Base-by-base conservation (phyloP, 108 stramenopile species). In the Skeletonema menzelii region DNA sequence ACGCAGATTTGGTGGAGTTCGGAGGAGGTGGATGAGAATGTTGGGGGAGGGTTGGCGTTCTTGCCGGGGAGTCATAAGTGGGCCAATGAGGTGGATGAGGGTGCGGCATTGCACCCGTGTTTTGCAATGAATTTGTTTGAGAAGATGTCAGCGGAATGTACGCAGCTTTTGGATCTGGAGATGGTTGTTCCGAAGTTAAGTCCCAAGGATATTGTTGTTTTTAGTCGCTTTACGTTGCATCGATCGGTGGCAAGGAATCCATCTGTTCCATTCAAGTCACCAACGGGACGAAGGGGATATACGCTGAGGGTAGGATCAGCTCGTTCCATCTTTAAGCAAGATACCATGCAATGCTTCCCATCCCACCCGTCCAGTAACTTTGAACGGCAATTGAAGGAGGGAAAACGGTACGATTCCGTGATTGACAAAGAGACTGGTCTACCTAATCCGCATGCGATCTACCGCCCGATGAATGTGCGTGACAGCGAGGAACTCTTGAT, bases 101-200 rank as follows among this genome's bases (percentile, higher is more conserved):
- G 11, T 15, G 59, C 59, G 0, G 4, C 6, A 3, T 47, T 47
- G 27, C 59, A 60, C 17, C 59, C 59, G 7, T 60, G 59, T 11
- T 60, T 60, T 47, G 59, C 59, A 0, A 60, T 60, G 59, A 60
- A 60, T 60, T 60, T 60, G 20, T 60, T 60, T 60, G 59, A 60
- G 2, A 19, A 34, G 17, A 37, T 60, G 59, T 47, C 59, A 40
- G 5, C 38, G 5, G 59, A 60, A 2, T 60, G 59, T 47, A 37
- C 17, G 6, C 42, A 40, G n/a, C 38, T 60, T 13, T 37, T 60
- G 59, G 59, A 60, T 47, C 17, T 17, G 6, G 44, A 47, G 42
- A 60, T 60, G 59, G 59, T 37, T 11, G 38, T 60, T 53, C 49
- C 49, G 1, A 22, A 53, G 22, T 2, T 47, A 2, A 60, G 10